phyloP scores from a whole-genome alignment of 192 early-diverging fungal genomes.

The Coemansia sp. region DNA sequence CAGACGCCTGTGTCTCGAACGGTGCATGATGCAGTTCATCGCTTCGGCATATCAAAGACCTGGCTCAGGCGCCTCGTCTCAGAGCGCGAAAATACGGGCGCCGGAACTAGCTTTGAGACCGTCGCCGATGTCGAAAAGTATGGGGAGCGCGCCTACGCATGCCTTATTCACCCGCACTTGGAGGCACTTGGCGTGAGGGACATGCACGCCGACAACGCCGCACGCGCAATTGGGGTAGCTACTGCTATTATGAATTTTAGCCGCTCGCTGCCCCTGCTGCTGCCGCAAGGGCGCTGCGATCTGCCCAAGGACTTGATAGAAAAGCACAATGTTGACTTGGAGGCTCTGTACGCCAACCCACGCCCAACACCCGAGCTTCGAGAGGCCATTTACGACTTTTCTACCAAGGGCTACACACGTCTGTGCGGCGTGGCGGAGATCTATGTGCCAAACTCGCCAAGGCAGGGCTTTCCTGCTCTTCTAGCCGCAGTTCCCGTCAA shows the following conservation, averaged over 20 bases:
- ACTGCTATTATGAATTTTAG: constrained; percentile 79
- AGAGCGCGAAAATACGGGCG: constrained; percentile 62
- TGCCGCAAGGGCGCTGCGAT: constrained; percentile 69
- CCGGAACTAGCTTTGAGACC: constrained; percentile 69
- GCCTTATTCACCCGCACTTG: constrained; percentile 87
- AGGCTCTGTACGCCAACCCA: constrained; percentile 66
- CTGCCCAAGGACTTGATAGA: constrained; percentile 78
- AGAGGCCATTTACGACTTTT: constrained; percentile 86
- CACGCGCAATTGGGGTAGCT: constrained; percentile 89
- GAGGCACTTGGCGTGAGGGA: constrained; percentile 83
- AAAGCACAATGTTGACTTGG: constrained; percentile 79
- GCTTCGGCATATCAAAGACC: constrained; percentile 64
- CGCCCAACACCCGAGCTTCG: constrained; percentile 63
- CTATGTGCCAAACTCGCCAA: constrained; percentile 62
- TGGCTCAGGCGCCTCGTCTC: constrained; percentile 83
- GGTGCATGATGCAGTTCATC: constrained; percentile 64
- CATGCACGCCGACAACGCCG: constrained; percentile 85
- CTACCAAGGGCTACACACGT: constrained; percentile 75
- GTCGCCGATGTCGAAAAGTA: constrained; percentile 82
- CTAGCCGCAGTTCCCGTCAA: constrained; percentile 72
- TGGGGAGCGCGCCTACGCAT: constrained; percentile 84
- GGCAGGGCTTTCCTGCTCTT: constrained; percentile 69
- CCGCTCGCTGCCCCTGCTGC: constrained; percentile 68
- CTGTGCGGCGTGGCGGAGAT: constrained; percentile 72
- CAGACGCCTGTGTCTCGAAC: constrained; percentile 77